phyloP scores from a whole-genome alignment of 345 rosid species.

The Eucalyptus globulus region DNA sequence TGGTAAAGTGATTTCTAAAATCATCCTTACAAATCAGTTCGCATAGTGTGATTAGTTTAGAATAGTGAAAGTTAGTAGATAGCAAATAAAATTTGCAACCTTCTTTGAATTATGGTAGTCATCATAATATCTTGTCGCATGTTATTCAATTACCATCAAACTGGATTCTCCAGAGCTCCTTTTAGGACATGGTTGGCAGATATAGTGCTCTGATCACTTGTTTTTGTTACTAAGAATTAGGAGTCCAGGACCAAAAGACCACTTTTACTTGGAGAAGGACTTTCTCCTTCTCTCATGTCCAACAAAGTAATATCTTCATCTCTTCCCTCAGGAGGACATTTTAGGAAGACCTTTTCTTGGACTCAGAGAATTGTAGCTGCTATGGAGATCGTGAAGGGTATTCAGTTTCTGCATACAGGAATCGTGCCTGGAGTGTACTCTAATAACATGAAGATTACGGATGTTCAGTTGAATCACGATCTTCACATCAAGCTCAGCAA shows the following conservation, averaged over 20 bases:
- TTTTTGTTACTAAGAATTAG: background rate
- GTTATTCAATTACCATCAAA: background rate
- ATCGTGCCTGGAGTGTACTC: constrained; percentile 39
- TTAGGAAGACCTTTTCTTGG: constrained; percentile 23
- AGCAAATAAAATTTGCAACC: background rate
- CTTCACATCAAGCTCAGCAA: constrained; percentile 33
- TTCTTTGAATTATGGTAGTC: background rate
- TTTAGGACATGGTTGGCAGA: background rate
- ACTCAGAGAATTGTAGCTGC: constrained; percentile 31
- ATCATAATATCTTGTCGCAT: background rate
- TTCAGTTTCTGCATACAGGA: constrained; percentile 55
- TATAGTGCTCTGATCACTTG: background rate
- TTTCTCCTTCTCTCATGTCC: background rate
- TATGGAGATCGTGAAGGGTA: constrained; percentile 33
- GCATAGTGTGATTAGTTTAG: background rate
- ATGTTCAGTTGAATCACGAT: constrained; percentile 32
- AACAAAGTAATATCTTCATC: background rate
- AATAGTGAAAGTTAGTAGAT: background rate
- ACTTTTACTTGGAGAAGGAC: background rate
- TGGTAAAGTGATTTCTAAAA: constrained; percentile 5
- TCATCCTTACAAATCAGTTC: background rate
- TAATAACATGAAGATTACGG: constrained; percentile 41
- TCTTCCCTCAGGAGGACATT: background rate
- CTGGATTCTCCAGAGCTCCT: background rate
- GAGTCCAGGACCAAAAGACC: background rate